Evolutionary conservation across 2,329 filamentous ascomycete genomes (phyloP).

Genomic region (Pyricularia pennisetigena): DNA sequence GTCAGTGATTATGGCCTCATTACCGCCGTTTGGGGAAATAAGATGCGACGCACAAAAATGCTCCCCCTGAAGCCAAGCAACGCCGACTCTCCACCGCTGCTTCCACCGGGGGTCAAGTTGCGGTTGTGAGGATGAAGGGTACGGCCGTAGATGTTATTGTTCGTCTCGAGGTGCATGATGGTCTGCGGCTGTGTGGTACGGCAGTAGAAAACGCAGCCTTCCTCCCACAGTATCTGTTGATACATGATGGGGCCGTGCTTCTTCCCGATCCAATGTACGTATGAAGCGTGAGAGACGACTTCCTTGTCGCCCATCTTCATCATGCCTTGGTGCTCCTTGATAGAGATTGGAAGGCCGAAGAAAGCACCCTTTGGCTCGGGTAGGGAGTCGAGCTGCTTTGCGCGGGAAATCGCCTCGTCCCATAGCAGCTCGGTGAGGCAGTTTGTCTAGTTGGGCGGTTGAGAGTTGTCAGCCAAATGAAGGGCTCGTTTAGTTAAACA

Average conservation of each 20-base stretch:
- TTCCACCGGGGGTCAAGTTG: slow-evolving; percentile 51
- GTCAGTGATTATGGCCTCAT: not conserved
- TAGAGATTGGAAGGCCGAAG: slow-evolving; percentile 24
- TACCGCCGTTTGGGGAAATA: not conserved
- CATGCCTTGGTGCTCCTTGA: slow-evolving; percentile 26
- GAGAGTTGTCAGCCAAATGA: not conserved
- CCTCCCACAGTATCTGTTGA: slow-evolving; percentile 17
- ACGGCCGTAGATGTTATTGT: slow-evolving; percentile 57
- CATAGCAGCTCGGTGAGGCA: slow-evolving; percentile 23
- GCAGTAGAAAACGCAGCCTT: slow-evolving; percentile 16
- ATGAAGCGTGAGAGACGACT: slow-evolving; percentile 1
- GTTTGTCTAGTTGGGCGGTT: slow-evolving; percentile 16
- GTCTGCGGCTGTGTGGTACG: slow-evolving; percentile 32
- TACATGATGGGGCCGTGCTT: slow-evolving; percentile 6
- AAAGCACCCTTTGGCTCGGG: slow-evolving; percentile 21
- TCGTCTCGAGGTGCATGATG: slow-evolving; percentile 57
- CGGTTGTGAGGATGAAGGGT: slow-evolving; percentile 53
- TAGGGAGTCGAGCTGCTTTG: slow-evolving; percentile 21
- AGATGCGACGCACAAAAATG: slow-evolving; percentile 26
- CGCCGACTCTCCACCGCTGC: slow-evolving; percentile 57
- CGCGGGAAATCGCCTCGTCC: slow-evolving; percentile 22
- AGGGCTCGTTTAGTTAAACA: not conserved
- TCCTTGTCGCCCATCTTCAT: slow-evolving; percentile 10
- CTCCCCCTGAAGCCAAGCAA: slow-evolving; percentile 50
- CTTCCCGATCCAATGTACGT: slow-evolving; percentile 7